Percentiles rank a stretch among this genome's conserved stretches.
Evolutionary conservation across 2,329 filamentous ascomycete species (phyloP).

Genomic region (Parascedosporium putredinis): DNA sequence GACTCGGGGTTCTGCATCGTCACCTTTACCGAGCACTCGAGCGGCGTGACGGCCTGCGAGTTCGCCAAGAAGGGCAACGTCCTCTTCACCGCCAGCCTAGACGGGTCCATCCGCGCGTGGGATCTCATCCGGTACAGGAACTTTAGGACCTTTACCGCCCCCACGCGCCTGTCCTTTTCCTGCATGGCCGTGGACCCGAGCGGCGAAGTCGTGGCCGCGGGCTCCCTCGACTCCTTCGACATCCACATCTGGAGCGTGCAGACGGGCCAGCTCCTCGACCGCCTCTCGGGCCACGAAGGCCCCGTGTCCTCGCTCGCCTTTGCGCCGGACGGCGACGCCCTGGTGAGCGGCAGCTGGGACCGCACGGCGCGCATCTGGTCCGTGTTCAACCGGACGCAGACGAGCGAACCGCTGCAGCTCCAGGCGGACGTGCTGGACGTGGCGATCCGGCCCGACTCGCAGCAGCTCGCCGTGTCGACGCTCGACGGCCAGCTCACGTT

Average conservation of each 20-base stretch:
- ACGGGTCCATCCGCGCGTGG: slow-evolving; percentile 92
- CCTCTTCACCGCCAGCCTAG: slow-evolving; percentile 86
- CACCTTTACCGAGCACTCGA: slow-evolving; percentile 94
- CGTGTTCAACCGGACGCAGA: slow-evolving; percentile 87
- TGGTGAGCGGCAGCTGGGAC: slow-evolving; percentile 95
- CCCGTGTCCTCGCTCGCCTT: slow-evolving; percentile 85
- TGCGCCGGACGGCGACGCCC: slow-evolving; percentile 69
- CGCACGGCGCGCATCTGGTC: slow-evolving; percentile 92
- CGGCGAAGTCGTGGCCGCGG: slow-evolving; percentile 90
- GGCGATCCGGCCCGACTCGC: slow-evolving; percentile 78
- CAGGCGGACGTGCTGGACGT: slow-evolving; percentile 85
- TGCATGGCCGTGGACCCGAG: slow-evolving; percentile 94
- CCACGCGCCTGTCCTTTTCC: slow-evolving; percentile 82
- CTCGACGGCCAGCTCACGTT: slow-evolving; percentile 91
- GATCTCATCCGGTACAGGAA: slow-evolving; percentile 93
- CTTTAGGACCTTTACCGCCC: slow-evolving; percentile 93
- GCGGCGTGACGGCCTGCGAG: slow-evolving; percentile 85
- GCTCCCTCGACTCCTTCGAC: slow-evolving; percentile 91
- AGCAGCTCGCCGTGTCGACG: slow-evolving; percentile 84
- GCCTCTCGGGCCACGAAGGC: slow-evolving; percentile 83
- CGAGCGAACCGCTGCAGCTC: slow-evolving; percentile 84
- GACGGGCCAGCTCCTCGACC: slow-evolving; percentile 88
- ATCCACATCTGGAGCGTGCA: slow-evolving; percentile 98
- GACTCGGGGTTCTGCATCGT: slow-evolving; percentile 96
- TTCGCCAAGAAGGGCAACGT: slow-evolving; percentile 95